Percentiles rank a stretch among this genome's conserved stretches.
Conservation (phyloP, 352 stramenopile species). For the Globisporangium orthogonon region DNA sequence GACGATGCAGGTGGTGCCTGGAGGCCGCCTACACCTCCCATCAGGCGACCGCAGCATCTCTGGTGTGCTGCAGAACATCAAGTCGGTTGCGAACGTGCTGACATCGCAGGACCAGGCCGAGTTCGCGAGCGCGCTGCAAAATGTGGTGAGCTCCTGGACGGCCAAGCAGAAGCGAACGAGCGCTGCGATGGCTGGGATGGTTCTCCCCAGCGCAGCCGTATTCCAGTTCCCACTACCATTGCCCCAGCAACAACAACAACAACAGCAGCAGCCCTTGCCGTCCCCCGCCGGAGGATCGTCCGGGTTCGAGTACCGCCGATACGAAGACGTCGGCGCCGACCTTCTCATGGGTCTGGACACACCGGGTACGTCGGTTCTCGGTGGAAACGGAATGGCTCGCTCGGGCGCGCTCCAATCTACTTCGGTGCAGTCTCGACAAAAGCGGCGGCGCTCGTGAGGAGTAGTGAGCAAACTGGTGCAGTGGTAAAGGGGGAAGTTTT, state of each 20-base stretch:
- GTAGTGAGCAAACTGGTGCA: no score
- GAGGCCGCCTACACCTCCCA: not conserved
- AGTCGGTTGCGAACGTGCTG: not conserved
- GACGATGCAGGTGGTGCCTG: not conserved
- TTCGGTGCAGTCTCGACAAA: not conserved
- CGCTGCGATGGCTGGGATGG: not conserved
- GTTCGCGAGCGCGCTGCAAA: not conserved
- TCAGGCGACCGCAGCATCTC: not conserved
- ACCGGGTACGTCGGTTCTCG: not conserved
- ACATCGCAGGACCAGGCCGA: not conserved
- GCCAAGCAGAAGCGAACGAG: not conserved
- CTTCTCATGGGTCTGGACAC: slow-evolving; percentile 5
- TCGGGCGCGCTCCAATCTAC: not conserved
- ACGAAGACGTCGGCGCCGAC: slow-evolving; percentile 1
- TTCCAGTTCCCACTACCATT: not conserved
- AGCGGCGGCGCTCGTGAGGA: not conserved
- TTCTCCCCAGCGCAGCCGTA: no score
- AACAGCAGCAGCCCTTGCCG: not conserved
- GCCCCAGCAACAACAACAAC: not conserved
- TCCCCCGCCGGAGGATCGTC: not conserved
- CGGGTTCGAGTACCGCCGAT: slow-evolving; percentile 2
- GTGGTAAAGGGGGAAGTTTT: no score
- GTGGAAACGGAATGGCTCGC: not conserved
- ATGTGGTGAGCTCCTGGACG: not conserved
- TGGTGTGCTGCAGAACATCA: not conserved